These are phyloP conservation scores for Alternaria gaisen DNA, from an alignment of 2,329 filamentous ascomycete genomes.

Conservation along the genomic window DNA sequence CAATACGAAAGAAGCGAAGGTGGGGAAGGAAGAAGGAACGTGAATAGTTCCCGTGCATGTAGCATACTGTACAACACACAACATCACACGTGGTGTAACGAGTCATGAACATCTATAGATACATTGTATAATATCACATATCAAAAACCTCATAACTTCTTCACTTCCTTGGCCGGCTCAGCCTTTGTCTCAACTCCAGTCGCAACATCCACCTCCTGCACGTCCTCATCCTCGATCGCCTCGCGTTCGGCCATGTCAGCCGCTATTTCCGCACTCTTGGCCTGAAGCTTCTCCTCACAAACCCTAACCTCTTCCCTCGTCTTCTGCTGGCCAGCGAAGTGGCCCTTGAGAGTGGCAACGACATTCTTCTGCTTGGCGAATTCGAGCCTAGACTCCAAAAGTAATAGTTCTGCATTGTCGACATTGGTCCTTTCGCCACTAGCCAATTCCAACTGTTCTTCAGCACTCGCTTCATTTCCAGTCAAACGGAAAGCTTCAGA, in stretches of 20 bases:
- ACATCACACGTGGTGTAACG: conserved; percentile 15
- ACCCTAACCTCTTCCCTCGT: conserved; percentile 17
- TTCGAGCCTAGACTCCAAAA: conserved; percentile 22
- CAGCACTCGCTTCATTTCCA: conserved; percentile 19
- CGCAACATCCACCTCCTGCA: neutral
- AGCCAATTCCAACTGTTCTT: conserved; percentile 21
- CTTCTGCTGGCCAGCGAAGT: conserved; percentile 20
- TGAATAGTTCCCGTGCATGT: neutral
- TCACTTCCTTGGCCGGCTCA: conserved; percentile 11
- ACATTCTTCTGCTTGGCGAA: conserved; percentile 24
- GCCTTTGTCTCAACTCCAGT: neutral
- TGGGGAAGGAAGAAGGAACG: neutral
- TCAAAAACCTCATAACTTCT: conserved; percentile 13
- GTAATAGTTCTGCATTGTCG: conserved; percentile 19
- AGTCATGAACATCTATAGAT: conserved; percentile 25
- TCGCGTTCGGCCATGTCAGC: conserved; percentile 6
- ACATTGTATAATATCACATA: conserved; percentile 25
- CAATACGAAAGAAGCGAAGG: neutral
- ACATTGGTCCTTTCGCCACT: conserved; percentile 27
- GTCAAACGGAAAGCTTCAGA: conserved; percentile 25
- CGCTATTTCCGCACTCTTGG: conserved; percentile 19
- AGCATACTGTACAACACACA: conserved; percentile 12
- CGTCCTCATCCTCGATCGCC: neutral
- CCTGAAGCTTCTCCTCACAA: conserved; percentile 20
- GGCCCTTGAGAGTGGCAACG: conserved; percentile 15